Conservation (phyloP, 2,329 filamentous ascomycete species). For the Kalaharituber pfeilii region DNA sequence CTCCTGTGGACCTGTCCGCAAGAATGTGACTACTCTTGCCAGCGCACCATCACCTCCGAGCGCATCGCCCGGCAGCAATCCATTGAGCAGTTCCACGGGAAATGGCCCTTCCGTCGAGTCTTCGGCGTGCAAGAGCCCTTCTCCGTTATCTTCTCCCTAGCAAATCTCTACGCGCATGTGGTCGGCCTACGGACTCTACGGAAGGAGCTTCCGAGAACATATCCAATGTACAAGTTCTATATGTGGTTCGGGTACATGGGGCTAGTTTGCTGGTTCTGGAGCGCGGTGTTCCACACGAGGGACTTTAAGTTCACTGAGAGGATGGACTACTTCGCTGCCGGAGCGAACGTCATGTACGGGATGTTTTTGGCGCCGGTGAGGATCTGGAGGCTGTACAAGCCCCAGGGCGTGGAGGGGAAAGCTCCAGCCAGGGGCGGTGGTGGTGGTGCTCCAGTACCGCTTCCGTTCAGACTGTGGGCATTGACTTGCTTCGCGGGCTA, state of each 20-base stretch:
- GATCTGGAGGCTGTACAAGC: conserved; percentile 61
- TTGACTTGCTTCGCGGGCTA: conserved; percentile 52
- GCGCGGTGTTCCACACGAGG: conserved; percentile 78
- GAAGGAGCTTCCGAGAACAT: conserved; percentile 50
- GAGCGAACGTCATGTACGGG: conserved; percentile 76
- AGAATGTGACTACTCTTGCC: conserved; percentile 97
- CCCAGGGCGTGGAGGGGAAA: conserved; percentile 25
- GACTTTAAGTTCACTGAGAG: conserved; percentile 80
- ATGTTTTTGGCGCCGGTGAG: conserved; percentile 71
- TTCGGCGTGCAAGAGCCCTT: conserved; percentile 90
- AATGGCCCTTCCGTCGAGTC: conserved; percentile 91
- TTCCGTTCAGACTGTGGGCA: conserved; percentile 56
- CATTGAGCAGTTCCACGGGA: conserved; percentile 87
- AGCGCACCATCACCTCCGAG: conserved; percentile 67
- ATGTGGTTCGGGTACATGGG: conserved; percentile 63
- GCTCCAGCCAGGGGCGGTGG: background rate
- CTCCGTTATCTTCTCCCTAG: conserved; percentile 74
- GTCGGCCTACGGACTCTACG: conserved; percentile 56
- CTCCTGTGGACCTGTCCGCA: conserved; percentile 81
- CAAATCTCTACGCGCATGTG: conserved; percentile 71
- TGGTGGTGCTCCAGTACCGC: conserved; percentile 20
- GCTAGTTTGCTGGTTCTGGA: conserved; percentile 68
- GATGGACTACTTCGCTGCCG: conserved; percentile 89
- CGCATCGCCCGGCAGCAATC: conserved; percentile 49
- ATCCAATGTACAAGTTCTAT: conserved; percentile 68